Evolutionary conservation across 768 basidiomycete species (phyloP).

Genomic region (Phlegmacium glaucopus): DNA sequence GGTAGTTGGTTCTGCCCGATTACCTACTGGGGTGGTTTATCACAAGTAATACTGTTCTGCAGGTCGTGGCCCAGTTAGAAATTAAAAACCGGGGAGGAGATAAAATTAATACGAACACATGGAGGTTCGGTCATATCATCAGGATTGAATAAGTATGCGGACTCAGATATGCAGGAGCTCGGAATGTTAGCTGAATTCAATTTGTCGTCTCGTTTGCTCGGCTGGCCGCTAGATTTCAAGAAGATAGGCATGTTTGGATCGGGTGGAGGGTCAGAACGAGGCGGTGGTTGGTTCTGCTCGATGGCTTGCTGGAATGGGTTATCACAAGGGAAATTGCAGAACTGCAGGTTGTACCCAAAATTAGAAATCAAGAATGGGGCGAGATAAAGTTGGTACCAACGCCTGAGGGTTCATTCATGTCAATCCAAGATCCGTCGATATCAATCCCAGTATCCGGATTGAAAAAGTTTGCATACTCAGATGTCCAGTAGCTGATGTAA

Average conservation of each 20-base stretch:
- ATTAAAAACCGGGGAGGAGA: no score
- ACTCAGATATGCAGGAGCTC: no score
- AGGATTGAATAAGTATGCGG: no score
- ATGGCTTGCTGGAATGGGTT: constrained; percentile 58
- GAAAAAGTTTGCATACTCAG: constrained; percentile 58
- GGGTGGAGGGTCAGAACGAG: constrained; percentile 46
- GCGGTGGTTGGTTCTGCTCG: constrained; percentile 50
- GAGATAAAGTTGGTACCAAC: constrained; percentile 26
- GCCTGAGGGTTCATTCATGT: constrained; percentile 73
- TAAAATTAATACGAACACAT: no score
- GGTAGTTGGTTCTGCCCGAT: no score
- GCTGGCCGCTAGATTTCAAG: constrained; percentile 9
- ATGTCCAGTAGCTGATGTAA: constrained; percentile 52
- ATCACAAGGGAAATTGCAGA: constrained; percentile 59
- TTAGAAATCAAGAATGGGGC: neutral
- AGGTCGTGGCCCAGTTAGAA: no score
- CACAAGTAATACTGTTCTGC: no score
- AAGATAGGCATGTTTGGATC: constrained; percentile 54
- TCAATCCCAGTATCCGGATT: constrained; percentile 50
- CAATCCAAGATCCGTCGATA: constrained; percentile 73
- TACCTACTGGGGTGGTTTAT: no score
- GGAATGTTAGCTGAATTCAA: no score
- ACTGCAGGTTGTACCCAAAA: constrained; percentile 29
- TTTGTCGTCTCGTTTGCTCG: constrained; percentile 23
- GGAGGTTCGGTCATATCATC: no score